Evolutionary conservation across 257 asterid genomes (phyloP).

Genomic region (Buddleja alternifolia): DNA sequence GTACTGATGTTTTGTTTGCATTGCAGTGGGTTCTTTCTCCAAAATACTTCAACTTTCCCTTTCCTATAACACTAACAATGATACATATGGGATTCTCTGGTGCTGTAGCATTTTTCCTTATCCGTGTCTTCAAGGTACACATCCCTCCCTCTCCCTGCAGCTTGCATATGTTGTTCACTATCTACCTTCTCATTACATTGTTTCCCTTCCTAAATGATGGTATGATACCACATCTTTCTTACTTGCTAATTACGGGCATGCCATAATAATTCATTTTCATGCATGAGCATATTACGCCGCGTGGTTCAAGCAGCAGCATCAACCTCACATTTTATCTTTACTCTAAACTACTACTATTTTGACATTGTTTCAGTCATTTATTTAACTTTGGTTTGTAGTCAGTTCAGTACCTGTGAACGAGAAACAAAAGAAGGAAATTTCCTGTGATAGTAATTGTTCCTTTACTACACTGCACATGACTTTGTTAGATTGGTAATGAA

Average conservation of each 20-base stretch:
- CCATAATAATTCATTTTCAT: too few species aligned
- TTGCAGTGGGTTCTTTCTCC: conserved; percentile 98
- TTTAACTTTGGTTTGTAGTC: neutral
- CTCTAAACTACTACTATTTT: neutral
- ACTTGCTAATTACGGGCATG: neutral
- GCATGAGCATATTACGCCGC: too few species aligned
- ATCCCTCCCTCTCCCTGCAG: neutral
- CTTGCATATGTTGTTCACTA: too few species aligned
- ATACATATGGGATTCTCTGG: conserved; percentile 91
- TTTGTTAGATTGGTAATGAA: neutral
- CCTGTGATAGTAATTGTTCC: neutral
- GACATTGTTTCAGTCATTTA: conserved; percentile 9
- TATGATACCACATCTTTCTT: neutral
- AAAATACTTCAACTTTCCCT: conserved; percentile 79
- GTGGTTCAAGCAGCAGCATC: too few species aligned
- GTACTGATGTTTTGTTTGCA: conserved; percentile 38
- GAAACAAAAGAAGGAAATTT: neutral
- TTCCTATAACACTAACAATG: conserved; percentile 90
- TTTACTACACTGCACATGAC: neutral
- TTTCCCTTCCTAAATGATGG: conserved; percentile 4
- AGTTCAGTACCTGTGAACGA: neutral
- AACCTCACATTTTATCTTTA: neutral
- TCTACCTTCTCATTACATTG: neutral
- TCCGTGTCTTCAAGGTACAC: conserved; percentile 76
- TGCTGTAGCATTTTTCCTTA: conserved; percentile 74